Percentiles rank a stretch among this genome's conserved stretches.
phyloP scores from a whole-genome alignment of 768 basidiomycete genomes.

The Leccinum uliginosum region DNA sequence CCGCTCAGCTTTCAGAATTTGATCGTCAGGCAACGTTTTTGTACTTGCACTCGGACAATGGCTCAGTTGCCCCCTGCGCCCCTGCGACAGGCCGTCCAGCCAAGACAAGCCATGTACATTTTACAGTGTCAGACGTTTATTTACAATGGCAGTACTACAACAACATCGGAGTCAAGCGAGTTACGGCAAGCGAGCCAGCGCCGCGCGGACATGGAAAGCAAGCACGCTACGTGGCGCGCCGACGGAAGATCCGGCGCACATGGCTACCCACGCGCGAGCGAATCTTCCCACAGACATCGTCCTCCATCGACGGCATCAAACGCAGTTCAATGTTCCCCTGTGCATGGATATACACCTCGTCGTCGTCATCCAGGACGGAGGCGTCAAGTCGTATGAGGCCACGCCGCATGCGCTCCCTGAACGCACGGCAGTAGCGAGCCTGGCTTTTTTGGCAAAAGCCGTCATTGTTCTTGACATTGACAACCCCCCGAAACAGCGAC shows the following conservation, averaged over 20 bases:
- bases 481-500: conserved; percentile 25
- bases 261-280: conserved; percentile 25
- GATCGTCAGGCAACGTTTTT: background rate
- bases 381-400: conserved; percentile 21
- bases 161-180: background rate
- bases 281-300: conserved; percentile 8
- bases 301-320: conserved; percentile 12
- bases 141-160: background rate
- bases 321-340: conserved; percentile 23
- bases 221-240: background rate
- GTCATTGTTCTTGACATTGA: conserved; percentile 20
- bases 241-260: conserved; percentile 27
- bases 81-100: background rate
- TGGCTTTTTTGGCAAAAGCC: conserved; percentile 6
- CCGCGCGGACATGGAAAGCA: background rate
- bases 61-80: conserved; percentile 10
- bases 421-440: conserved; percentile 20
- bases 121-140: background rate
- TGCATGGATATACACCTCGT: conserved; percentile 28
- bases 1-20: background rate
- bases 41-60: background rate
- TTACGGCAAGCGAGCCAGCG: conserved; percentile 15
- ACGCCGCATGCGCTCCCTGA: conserved; percentile 21
- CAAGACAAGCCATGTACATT: background rate
- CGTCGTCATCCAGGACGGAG: conserved; percentile 21